Evolutionary conservation across 768 basidiomycete genomes (phyloP).

Genomic region (Agaricus sinodeliciosus): DNA sequence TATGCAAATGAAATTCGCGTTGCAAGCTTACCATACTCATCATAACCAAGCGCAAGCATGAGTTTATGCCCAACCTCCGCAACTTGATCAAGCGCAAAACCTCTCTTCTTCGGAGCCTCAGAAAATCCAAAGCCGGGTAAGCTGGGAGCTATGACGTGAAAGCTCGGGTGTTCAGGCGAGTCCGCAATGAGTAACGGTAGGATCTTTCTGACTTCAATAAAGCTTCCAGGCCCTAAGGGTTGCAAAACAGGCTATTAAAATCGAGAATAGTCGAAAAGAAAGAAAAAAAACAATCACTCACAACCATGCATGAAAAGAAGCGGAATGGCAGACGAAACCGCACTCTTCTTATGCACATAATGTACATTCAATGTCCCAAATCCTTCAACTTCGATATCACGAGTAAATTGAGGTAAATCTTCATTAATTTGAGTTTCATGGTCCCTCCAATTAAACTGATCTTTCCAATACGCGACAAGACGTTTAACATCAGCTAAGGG

Average conservation of each 20-base stretch:
- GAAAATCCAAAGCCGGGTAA: conserved; percentile 63
- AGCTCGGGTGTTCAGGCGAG: conserved; percentile 40
- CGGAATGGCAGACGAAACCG: conserved; percentile 32
- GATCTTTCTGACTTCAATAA: conserved; percentile 51
- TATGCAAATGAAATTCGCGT: too few species aligned
- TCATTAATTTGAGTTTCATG: conserved; percentile 43
- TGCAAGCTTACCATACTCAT: conserved; percentile 33
- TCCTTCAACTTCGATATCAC: conserved; percentile 40
- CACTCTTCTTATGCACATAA: conserved; percentile 49
- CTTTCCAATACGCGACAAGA: conserved; percentile 38
- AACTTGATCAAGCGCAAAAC: conserved; percentile 39
- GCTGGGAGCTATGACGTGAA: conserved; percentile 56
- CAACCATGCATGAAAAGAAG: conserved; percentile 44
- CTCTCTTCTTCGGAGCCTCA: conserved; percentile 41
- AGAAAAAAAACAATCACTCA: conserved; percentile 14
- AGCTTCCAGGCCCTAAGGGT: conserved; percentile 51
- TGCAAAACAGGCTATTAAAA: background rate
- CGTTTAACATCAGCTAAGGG: conserved; percentile 42
- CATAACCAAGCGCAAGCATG: conserved; percentile 42
- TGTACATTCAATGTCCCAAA: conserved; percentile 41
- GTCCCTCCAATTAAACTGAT: conserved; percentile 46
- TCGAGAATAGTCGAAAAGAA: background rate
- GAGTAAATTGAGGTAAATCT: conserved; percentile 47
- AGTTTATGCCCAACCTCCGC: conserved; percentile 47
- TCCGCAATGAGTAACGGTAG: conserved; percentile 43